Evolutionary conservation across 345 rosid genomes (phyloP).

Genomic region (Populus euphratica): DNA sequence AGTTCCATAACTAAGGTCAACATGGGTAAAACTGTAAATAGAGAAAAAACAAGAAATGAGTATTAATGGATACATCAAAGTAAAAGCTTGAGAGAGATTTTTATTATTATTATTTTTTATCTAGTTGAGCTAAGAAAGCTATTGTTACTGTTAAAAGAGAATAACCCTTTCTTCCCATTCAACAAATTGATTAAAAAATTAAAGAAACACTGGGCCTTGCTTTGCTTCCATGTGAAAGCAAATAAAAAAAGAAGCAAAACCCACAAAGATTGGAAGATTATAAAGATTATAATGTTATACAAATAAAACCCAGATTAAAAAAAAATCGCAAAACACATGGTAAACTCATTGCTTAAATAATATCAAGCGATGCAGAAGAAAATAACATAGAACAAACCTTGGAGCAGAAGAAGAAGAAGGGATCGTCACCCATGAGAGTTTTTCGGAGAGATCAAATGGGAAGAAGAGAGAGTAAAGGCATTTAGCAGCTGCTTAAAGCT

Average conservation of each 20-base stretch:
- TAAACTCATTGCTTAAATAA: neutral
- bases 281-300: constrained; percentile 6
- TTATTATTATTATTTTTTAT: neutral
- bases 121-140: neutral
- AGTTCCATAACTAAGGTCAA: constrained; percentile 2
- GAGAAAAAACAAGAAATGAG: constrained; percentile 2
- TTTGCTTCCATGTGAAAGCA: constrained; percentile 21
- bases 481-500: constrained; percentile 34
- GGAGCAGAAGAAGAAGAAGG: constrained; percentile 50
- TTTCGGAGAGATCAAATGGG: constrained; percentile 39
- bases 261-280: constrained; percentile 15
- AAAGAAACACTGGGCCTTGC: neutral
- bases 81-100: neutral
- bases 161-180: neutral
- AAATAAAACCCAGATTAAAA: constrained; percentile 34
- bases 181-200: neutral
- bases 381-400: constrained; percentile 45
- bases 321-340: constrained; percentile 17
- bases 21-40: constrained; percentile 4
- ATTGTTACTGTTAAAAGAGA: neutral
- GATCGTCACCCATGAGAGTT: constrained; percentile 67
- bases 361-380: neutral
- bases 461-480: constrained; percentile 40
- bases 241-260: constrained; percentile 4
- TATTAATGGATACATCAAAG: neutral